phyloP scores from a whole-genome alignment of 345 rosid genomes.

The Eucalyptus urophylla region DNA sequence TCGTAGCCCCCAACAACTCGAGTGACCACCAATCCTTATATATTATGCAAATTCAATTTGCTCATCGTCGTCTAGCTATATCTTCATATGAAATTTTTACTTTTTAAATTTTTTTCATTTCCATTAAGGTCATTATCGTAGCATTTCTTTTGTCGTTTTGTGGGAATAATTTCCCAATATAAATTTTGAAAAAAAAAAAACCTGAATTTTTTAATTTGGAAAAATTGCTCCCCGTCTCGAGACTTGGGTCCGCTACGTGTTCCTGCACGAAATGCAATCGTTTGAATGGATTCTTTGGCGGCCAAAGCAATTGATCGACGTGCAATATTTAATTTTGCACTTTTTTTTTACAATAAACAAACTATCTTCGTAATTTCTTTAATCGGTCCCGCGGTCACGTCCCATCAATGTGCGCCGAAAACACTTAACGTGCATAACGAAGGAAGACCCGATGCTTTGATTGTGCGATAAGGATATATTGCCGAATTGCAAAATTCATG shows the following conservation, averaged over 20 bases:
- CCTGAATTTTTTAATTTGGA: background rate
- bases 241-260: background rate
- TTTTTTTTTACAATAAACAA: background rate
- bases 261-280: background rate
- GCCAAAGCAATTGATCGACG: background rate
- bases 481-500: background rate
- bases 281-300: background rate
- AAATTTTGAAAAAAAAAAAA: background rate
- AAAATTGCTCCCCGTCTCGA: background rate
- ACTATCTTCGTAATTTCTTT: background rate
- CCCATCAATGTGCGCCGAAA: background rate
- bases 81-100: background rate
- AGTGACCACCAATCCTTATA: background rate
- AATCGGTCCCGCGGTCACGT: background rate
- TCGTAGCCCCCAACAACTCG: background rate
- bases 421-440: background rate
- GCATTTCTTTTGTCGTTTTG: background rate
- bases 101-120: background rate
- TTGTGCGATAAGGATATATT: too few species aligned
- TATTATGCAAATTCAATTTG: background rate
- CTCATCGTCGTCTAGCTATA: background rate
- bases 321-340: background rate
- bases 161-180: background rate
- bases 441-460: background rate
- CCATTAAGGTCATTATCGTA: background rate